Base-by-base conservation (phyloP, 306 rosid species). In the Coriaria nepalensis region DNA sequence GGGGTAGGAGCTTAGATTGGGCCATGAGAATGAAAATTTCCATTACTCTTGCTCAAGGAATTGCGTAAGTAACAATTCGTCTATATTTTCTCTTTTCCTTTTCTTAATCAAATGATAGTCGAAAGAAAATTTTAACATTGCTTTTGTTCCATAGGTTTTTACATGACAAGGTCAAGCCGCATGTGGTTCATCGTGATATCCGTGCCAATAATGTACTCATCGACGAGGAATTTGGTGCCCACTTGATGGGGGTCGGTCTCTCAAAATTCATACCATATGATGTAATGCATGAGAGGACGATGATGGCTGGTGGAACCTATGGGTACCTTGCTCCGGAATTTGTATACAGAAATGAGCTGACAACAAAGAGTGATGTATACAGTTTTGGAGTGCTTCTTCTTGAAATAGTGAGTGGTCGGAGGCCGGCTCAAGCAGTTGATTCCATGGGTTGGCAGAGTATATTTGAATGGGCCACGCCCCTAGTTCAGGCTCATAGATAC, bases 111-210 rank as follows among this genome's bases (percentile, higher is more conserved):
- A 20, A 20, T 20, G 29, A 20, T 20, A 20, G 29, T 20, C 29
- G 29, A 20, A 20, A 20, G 29, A 20, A 20, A 20, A 20, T 20
- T 45, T 33, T 55, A 43, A 14, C 14, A 13, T 56, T 49, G 13
- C 9, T 13, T 55, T 13, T 7, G 39, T 36, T 20, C 29, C 29
- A 68, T 73, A 90, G 98, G 61, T 90, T 90, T 68, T 78, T 90
- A 40, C 98, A 90, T 53, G 98, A 90, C 85, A 90, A 90, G 78
- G 98, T 85, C 36, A 90, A 85, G 70, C 98, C 98, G 8, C 92
- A 85, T 12, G 98, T 82, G 44, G 98, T 90, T 63, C 98, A 90
- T 53, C 98, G 94, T 40, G 96, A 90, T 67, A 85, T 90, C 53
- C 81, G 98, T 6, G 85, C 87, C 48, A 85, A 93, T 66, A 90